Conservation (phyloP, 2,329 filamentous ascomycete species). For the Colletotrichum karsti region DNA sequence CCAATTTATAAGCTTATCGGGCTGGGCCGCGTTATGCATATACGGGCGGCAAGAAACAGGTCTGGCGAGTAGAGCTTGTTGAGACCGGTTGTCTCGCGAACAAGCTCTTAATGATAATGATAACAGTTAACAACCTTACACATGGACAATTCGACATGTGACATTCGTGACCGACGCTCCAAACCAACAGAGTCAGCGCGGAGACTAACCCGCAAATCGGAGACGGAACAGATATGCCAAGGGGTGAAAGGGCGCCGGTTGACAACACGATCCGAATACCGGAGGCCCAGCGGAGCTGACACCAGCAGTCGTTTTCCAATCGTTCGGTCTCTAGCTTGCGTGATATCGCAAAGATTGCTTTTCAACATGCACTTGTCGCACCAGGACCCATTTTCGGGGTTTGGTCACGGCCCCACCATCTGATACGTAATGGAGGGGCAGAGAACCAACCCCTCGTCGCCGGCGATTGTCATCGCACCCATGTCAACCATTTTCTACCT, state of each 20-base stretch:
- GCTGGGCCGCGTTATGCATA: conserved; percentile 20
- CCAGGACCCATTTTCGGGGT: conserved; percentile 28
- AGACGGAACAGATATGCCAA: neutral
- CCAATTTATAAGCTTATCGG: neutral
- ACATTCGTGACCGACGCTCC: neutral
- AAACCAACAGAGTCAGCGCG: neutral
- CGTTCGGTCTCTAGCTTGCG: neutral
- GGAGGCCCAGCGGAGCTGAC: neutral
- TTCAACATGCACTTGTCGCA: conserved; percentile 20
- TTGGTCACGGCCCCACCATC: conserved; percentile 22
- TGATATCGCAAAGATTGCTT: conserved; percentile 14
- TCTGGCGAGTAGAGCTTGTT: conserved; percentile 2
- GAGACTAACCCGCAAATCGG: neutral
- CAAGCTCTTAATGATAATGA: conserved; percentile 29
- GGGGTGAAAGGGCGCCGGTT: neutral
- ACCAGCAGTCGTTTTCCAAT: neutral
- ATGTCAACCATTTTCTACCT: neutral
- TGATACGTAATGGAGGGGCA: conserved; percentile 22
- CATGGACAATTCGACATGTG: neutral
- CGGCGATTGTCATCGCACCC: neutral
- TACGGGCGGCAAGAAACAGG: conserved; percentile 1
- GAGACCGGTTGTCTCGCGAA: neutral
- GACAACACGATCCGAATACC: conserved; percentile 5
- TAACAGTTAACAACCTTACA: neutral
- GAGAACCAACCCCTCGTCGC: neutral